Evolutionary conservation across 2,329 filamentous ascomycete genomes (phyloP).

Genomic region (Talaromyces rugulosus): DNA sequence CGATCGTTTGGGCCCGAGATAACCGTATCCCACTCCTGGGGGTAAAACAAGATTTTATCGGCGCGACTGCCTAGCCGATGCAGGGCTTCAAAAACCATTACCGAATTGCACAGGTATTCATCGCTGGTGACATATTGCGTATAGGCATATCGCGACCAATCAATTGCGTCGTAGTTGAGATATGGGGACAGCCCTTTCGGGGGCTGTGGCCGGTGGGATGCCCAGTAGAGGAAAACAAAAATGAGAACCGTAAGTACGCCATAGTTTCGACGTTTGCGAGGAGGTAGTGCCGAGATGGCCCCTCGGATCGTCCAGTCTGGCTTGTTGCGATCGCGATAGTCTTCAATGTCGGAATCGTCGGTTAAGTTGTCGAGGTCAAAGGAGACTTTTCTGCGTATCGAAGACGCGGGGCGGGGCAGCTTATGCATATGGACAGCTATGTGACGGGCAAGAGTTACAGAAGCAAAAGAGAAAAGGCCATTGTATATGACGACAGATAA

Average conservation of each 20-base stretch:
- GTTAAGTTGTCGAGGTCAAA: constrained; percentile 12
- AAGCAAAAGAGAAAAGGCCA: not conserved
- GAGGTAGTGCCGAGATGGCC: constrained; percentile 2
- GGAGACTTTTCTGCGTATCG: constrained; percentile 13
- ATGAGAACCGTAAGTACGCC: constrained; percentile 10
- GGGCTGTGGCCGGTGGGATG: constrained; percentile 9
- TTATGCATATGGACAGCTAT: constrained; percentile 11
- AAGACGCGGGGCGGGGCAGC: constrained; percentile 8
- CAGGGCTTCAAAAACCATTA: constrained; percentile 41
- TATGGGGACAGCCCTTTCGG: constrained; percentile 9
- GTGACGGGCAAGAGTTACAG: not conserved
- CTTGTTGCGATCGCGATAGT: constrained; percentile 12
- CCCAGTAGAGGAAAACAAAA: constrained; percentile 10
- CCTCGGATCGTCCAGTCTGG: constrained; percentile 8
- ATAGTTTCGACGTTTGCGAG: constrained; percentile 11
- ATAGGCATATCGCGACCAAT: constrained; percentile 43
- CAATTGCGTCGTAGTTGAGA: constrained; percentile 20
- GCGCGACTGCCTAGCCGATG: constrained; percentile 37
- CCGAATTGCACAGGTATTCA: constrained; percentile 39
- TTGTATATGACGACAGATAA: not conserved
- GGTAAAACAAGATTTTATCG: constrained; percentile 39
- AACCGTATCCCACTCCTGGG: constrained; percentile 34
- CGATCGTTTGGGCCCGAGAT: constrained; percentile 27
- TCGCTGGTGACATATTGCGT: constrained; percentile 40
- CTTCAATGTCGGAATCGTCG: constrained; percentile 13